These are phyloP conservation scores for Punica granatum DNA, from an alignment of 345 rosid genomes.

Conservation along the genomic window DNA sequence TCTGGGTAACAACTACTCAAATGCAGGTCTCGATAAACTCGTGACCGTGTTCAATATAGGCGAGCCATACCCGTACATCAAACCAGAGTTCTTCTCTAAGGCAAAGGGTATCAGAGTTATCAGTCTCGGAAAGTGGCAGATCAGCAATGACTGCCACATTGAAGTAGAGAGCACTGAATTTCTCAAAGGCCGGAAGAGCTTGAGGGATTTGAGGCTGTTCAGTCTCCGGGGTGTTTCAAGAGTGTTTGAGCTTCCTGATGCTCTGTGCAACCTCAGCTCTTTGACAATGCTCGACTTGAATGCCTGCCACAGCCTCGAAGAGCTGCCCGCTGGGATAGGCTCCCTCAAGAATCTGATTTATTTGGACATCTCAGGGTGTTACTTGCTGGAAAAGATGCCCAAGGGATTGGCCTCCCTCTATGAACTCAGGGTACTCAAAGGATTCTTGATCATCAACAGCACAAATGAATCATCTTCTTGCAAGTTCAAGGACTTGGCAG, in stretches of 20 bases:
- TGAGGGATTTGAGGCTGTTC: slow-evolving; percentile 24
- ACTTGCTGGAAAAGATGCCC: slow-evolving; percentile 31
- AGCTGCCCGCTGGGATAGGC: slow-evolving; percentile 22
- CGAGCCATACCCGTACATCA: slow-evolving; percentile 17
- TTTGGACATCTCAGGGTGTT: slow-evolving; percentile 31
- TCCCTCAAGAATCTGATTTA: slow-evolving; percentile 17
- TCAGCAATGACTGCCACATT: slow-evolving; percentile 18
- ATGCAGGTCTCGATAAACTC: neutral
- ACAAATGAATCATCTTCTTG: neutral
- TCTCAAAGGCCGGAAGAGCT: slow-evolving; percentile 17
- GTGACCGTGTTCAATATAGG: slow-evolving; percentile 22
- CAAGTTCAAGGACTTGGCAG: slow-evolving; percentile 8
- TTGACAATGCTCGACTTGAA: slow-evolving; percentile 31
- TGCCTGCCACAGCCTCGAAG: slow-evolving; percentile 30
- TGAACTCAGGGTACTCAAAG: slow-evolving; percentile 25
- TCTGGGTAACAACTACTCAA: neutral
- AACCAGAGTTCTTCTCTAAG: too few relatives aligned
- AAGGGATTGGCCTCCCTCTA: slow-evolving; percentile 16
- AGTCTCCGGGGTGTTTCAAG: slow-evolving; percentile 37
- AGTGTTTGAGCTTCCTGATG: slow-evolving; percentile 20
- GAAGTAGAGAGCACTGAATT: slow-evolving; percentile 26
- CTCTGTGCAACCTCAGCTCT: slow-evolving; percentile 10
- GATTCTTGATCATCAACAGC: slow-evolving; percentile 21
- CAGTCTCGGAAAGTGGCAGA: slow-evolving; percentile 32
- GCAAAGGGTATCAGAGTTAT: slow-evolving; percentile 19